Evolutionary conservation across 1,284 basidiomycete genomes (phyloP).

Genomic region (Irpex sp.): DNA sequence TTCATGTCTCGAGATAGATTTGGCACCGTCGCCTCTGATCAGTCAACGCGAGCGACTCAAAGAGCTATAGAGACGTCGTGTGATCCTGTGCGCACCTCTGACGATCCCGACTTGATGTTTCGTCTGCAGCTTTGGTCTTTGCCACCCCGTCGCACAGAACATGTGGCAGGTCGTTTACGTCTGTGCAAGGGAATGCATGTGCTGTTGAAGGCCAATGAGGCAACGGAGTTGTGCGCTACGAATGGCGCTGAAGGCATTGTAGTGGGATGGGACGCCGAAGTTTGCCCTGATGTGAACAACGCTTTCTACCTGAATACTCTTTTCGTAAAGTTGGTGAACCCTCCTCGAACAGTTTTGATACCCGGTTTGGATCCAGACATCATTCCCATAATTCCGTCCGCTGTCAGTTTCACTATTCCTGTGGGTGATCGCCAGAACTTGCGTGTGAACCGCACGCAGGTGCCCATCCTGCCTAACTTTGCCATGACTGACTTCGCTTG

Average conservation of each 20-base stretch:
- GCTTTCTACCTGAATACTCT: background rate
- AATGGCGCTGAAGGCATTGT: slow-evolving; percentile 37
- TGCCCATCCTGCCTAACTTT: background rate
- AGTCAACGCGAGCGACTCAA: too few relatives aligned
- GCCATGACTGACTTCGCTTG: background rate
- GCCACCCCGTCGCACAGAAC: background rate
- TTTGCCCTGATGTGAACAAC: background rate
- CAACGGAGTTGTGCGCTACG: slow-evolving; percentile 35
- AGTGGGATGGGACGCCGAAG: slow-evolving; percentile 25
- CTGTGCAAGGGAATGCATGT: slow-evolving; percentile 38
- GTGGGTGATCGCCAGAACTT: background rate
- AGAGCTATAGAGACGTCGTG: background rate
- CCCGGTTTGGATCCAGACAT: background rate
- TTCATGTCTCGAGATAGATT: too few relatives aligned
- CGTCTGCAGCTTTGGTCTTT: background rate
- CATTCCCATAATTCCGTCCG: background rate
- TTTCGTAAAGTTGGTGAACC: background rate
- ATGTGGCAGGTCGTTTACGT: slow-evolving; percentile 12
- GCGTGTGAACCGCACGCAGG: background rate
- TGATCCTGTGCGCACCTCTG: background rate
- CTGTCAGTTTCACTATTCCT: too few relatives aligned
- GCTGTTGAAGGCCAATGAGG: slow-evolving; percentile 33
- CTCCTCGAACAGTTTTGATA: background rate
- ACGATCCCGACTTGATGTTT: too few relatives aligned
- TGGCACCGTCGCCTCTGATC: too few relatives aligned